Evolutionary conservation across 441 rosid species (phyloP).

Genomic region (Populus hybrid): DNA sequence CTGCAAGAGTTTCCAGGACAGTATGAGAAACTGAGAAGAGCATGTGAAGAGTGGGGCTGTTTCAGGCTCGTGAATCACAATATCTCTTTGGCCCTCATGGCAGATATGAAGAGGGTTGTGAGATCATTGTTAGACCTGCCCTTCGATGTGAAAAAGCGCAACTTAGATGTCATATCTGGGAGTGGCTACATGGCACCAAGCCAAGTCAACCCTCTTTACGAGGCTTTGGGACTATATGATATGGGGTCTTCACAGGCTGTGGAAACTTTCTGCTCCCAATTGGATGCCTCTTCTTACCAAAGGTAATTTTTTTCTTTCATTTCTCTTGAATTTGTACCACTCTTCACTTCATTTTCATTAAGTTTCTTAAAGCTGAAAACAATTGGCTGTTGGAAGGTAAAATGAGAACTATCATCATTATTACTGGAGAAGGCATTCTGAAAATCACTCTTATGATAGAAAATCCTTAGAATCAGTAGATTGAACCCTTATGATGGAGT

Average conservation of each 20-base stretch:
- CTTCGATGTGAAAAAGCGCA: slow-evolving; percentile 49
- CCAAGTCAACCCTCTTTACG: slow-evolving; percentile 56
- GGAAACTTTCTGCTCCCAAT: slow-evolving; percentile 47
- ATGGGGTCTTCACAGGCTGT: slow-evolving; percentile 50
- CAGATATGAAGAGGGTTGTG: slow-evolving; percentile 68
- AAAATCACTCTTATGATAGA: too few relatives aligned
- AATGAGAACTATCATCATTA: too few relatives aligned
- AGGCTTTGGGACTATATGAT: slow-evolving; percentile 69
- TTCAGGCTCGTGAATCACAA: slow-evolving; percentile 69
- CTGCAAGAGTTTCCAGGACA: slow-evolving; percentile 37
- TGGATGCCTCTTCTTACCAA: slow-evolving; percentile 54
- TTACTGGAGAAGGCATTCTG: too few relatives aligned
- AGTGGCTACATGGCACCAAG: slow-evolving; percentile 61
- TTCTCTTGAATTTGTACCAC: background rate
- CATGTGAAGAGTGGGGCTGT: slow-evolving; percentile 69
- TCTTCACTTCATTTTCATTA: background rate
- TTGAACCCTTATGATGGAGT: background rate
- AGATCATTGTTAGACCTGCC: slow-evolving; percentile 61
- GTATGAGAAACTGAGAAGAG: slow-evolving; percentile 37
- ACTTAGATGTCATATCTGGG: slow-evolving; percentile 48
- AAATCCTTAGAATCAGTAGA: too few relatives aligned
- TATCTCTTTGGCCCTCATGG: slow-evolving; percentile 41
- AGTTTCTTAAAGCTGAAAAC: background rate
- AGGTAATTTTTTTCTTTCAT: slow-evolving; percentile 33
- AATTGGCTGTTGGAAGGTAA: too few relatives aligned